Evolutionary conservation across 495 filamentous ascomycete genomes (phyloP).

Genomic region (Staphylotrichum tortipilum): DNA sequence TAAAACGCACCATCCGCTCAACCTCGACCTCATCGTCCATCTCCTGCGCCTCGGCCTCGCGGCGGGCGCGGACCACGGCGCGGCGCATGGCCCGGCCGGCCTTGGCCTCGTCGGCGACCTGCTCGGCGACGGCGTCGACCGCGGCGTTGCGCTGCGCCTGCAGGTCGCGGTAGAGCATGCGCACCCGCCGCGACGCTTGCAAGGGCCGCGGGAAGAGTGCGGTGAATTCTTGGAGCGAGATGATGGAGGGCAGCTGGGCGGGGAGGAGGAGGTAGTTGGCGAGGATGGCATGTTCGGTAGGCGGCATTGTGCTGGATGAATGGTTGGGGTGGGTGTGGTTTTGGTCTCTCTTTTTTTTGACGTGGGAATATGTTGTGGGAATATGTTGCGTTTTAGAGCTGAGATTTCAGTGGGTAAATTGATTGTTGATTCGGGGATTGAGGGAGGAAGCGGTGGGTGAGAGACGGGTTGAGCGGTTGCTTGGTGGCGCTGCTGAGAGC

Average conservation of each 20-base stretch:
- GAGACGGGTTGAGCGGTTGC: too few species aligned
- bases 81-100: conserved; percentile 54
- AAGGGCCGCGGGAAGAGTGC: conserved; percentile 64
- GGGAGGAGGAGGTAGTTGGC: conserved; percentile 69
- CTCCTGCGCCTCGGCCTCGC: conserved; percentile 46
- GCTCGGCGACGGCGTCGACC: conserved; percentile 56
- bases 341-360: neutral
- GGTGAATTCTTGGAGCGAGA: conserved; percentile 67
- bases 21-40: conserved; percentile 59
- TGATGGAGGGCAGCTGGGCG: conserved; percentile 59
- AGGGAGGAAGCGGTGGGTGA: too few species aligned
- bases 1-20: conserved; percentile 54
- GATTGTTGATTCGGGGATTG: too few species aligned
- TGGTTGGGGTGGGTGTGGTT: neutral
- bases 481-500: neutral
- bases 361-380: too few species aligned
- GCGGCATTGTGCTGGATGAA: conserved; percentile 45
- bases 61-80: conserved; percentile 48
- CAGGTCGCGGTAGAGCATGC: conserved; percentile 68
- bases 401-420: too few species aligned
- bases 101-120: conserved; percentile 59
- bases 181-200: conserved; percentile 62
- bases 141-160: conserved; percentile 61
- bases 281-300: conserved; percentile 63
- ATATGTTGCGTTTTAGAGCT: too few species aligned